Percentiles rank a stretch among this genome's conserved stretches.
These are phyloP conservation scores for Nicotiana knightiana DNA, from an alignment of 257 asterid species.

Conservation along the genomic window DNA sequence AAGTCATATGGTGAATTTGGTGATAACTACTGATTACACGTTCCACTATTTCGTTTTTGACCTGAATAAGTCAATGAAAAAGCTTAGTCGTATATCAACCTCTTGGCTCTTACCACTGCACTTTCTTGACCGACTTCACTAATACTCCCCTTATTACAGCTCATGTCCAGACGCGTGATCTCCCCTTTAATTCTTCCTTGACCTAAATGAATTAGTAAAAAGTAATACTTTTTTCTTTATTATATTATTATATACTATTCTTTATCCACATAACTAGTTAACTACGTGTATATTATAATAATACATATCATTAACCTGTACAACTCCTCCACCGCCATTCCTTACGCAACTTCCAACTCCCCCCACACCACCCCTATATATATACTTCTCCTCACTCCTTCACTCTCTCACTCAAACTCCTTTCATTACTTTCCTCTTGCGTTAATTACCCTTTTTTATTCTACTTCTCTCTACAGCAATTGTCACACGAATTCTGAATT, in stretches of 20 bases:
- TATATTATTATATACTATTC: background rate
- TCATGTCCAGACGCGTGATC: background rate
- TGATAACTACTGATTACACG: background rate
- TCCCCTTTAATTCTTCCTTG: background rate
- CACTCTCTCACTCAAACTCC: slow-evolving; percentile 28
- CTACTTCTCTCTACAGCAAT: background rate
- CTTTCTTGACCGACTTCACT: slow-evolving; percentile 21
- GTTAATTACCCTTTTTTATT: background rate
- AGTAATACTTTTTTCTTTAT: too few species aligned
- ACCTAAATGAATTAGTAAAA: background rate
- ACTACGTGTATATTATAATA: background rate
- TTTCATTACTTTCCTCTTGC: background rate
- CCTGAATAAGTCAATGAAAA: background rate
- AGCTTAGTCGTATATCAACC: background rate
- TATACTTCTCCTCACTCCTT: slow-evolving; percentile 14
- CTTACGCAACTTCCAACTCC: slow-evolving; percentile 69
- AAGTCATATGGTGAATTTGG: background rate
- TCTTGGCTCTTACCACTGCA: background rate
- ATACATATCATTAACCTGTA: slow-evolving; percentile 14
- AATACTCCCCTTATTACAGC: background rate
- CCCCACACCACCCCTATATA: background rate
- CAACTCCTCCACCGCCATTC: slow-evolving; percentile 54
- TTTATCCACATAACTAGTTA: background rate
- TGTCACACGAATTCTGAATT: background rate
- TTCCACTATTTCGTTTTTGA: background rate